Percentiles rank a stretch among this genome's conserved stretches.
phyloP scores from a whole-genome alignment of 2,329 filamentous ascomycete species.

The Truncatella angustata region DNA sequence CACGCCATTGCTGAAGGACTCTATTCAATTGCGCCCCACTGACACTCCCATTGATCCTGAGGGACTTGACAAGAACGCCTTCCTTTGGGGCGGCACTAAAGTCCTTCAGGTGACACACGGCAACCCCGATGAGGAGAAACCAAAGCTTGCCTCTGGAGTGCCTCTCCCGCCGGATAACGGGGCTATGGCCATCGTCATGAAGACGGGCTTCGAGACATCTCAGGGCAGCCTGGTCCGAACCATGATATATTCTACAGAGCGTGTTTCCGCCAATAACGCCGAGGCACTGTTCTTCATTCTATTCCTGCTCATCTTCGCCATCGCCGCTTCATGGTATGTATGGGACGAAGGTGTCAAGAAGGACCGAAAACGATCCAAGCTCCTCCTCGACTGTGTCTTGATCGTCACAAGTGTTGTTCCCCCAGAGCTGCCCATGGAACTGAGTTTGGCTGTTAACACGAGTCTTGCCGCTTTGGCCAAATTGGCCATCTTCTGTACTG shows the following conservation, averaged over 20 bases:
- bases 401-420: conserved; percentile 98
- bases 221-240: conserved; percentile 96
- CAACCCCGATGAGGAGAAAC: conserved; percentile 70
- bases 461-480: conserved; percentile 92
- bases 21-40: conserved; percentile 81
- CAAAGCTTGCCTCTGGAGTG: conserved; percentile 72
- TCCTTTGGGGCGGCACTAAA: conserved; percentile 96
- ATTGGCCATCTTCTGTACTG: conserved; percentile 96
- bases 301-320: conserved; percentile 92
- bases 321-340: conserved; percentile 98
- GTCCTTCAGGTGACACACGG: conserved; percentile 93
- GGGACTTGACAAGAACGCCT: conserved; percentile 92
- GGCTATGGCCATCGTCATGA: conserved; percentile 89
- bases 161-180: conserved; percentile 87
- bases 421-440: conserved; percentile 97
- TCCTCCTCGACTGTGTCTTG: conserved; percentile 93
- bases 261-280: conserved; percentile 96
- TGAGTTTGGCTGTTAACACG: conserved; percentile 96
- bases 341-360: conserved; percentile 95
- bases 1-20: conserved; percentile 94
- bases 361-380: conserved; percentile 95
- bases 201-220: conserved; percentile 98
- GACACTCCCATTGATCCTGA: conserved; percentile 82
- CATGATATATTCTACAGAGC: conserved; percentile 99
- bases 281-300: conserved; percentile 97